Evolutionary conservation across 176 grass and related monocot genomes (phyloP).

Genomic region (Dendrocalamus sinicus): DNA sequence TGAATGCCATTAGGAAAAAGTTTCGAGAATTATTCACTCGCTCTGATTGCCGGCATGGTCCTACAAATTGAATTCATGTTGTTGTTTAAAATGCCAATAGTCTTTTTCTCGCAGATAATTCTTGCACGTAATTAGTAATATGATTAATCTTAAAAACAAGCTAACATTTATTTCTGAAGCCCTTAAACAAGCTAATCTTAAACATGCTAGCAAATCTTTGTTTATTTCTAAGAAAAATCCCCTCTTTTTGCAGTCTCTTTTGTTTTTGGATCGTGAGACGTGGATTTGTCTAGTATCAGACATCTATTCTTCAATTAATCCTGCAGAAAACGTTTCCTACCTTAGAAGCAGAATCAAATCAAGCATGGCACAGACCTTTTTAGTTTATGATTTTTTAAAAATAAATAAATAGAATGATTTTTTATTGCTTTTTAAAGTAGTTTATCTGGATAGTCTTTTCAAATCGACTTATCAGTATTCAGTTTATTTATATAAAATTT

Average conservation of each 20-base stretch:
- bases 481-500: too few relatives aligned
- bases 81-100: background rate
- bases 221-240: background rate
- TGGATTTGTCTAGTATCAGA: constrained; percentile 50
- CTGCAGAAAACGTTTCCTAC: background rate
- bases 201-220: background rate
- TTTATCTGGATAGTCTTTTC: too few relatives aligned
- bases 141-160: background rate
- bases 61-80: background rate
- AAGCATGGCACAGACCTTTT: constrained; percentile 13
- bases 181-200: background rate
- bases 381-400: too few relatives aligned
- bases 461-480: too few relatives aligned
- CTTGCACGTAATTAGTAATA: background rate
- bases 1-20: too few relatives aligned
- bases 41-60: too few relatives aligned
- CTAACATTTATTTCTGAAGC: background rate
- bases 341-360: constrained; percentile 53
- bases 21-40: too few relatives aligned
- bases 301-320: constrained; percentile 4
- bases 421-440: too few relatives aligned
- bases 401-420: too few relatives aligned
- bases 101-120: background rate
- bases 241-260: background rate
- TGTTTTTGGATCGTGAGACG: background rate